Evolutionary conservation across 805 yeast species (phyloP), one percentile per base, ranked within the genome.

Genomic region (Saccharomycopsis javanensis): DNA sequence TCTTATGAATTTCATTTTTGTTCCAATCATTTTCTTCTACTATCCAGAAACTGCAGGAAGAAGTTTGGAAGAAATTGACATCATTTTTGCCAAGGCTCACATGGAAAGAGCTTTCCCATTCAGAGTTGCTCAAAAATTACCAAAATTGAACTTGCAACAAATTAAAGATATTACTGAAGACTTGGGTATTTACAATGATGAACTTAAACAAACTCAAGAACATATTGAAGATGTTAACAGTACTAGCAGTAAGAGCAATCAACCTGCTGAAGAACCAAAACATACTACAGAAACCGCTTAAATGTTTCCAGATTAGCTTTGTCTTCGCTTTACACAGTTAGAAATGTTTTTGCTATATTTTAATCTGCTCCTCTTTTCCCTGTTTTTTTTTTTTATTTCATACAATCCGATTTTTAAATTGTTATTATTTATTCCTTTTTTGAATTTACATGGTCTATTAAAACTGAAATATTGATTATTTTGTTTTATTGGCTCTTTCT

Each of bases 11-110:
- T 76, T 78, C 65, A 61, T 75, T 51, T 84, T 81, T 72, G 69
- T 81, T 55, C 87, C 88, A 33, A 71, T 83, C 59, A 81, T 81
- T 61, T 82, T 72, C 76, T 77, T 83, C 72, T 79, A 77, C 69
- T 86, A 83, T 69, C 92, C 91, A 46, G 92, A 86, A 72, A 85
- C 90, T 50, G 81, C 86, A 33, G 88, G 89, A 53, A 78, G 88
- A 68, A 76, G 86, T 38, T 76, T 86, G 69, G 91, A 85, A 69
- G 88, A 84, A 66, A 79, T 85, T 68, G 91, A 85, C 67, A 82
- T 83, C 66, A 82, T 85, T 57, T 61, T 54, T 61, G 86, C 87
- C 65, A 80, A 79, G 71, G 63, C 69, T n/a, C 69, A 76, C 62
- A 75, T 70, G 51, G 90, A 85, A 60, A 75, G 76, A 53, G 76